Evolutionary conservation across 2,329 filamentous ascomycete genomes (phyloP), one percentile per base, ranked within the genome.

Genomic region (Byssothecium circinans): DNA sequence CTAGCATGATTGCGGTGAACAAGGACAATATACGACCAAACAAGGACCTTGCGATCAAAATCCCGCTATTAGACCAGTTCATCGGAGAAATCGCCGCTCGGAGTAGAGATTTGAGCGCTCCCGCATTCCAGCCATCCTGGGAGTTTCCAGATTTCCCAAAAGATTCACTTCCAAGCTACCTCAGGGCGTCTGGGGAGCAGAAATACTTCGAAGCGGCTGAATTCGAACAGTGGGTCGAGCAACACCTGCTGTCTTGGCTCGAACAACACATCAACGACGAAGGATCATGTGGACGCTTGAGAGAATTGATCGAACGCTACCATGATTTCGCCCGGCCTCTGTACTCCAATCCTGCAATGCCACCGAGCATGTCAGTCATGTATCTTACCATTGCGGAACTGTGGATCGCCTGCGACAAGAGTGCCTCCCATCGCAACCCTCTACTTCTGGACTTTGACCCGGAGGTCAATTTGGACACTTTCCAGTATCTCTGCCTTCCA

Each of bases 361-460:
- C 82, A 0, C 75, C 80, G 49, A 66, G 64, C 0, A 56, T 70
- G 0, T 86, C 84, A 0, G 50, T 76, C 4, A 83, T 84, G 78
- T 47, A 83, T 2, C 70, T 87, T 0, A 81, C 77, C 0, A 55
- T 80, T 0, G 54, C 83, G 2, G 81, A 85, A 44, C 60, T 86
- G 0, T 87, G 83, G 84, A 60, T 81, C 7, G 79, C 78, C 0
- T 75, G 78, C 25, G 83, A 87, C 50, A 77, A 69, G 41, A 68
- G 71, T 2, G 76, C 77, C 0, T 65, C 72, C 1, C 12, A 45
- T 1, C 45, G 65, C 0, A 67, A 73, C n/a, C 67, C 73, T 0
- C 50, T 81, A 4, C 57, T 86, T 0, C 7, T 5, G 0, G 61
- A 80, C 0, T 86, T 81, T 50, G 59, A 73, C 6, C 71, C 77